Evolutionary conservation across 2,329 filamentous ascomycete genomes (phyloP), one percentile per base, ranked within the genome.

Genomic region (Fusarium virguliforme): DNA sequence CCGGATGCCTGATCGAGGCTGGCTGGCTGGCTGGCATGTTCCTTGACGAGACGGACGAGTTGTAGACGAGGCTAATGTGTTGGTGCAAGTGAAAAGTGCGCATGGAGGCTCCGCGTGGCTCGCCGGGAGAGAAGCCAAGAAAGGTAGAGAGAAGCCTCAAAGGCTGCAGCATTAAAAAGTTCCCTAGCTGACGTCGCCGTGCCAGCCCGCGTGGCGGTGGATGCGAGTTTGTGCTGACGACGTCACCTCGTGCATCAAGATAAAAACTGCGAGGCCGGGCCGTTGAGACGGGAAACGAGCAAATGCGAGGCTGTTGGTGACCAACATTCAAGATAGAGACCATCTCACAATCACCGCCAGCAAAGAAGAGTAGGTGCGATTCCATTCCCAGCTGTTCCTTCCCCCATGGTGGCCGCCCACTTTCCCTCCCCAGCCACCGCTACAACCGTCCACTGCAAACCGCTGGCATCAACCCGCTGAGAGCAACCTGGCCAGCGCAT

Each of bases 101-200:
- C 13, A 60, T 50, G 35, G 26, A 60, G 58, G 46, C 28, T 30
- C 10, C 22, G 30, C 35, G 43, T 50, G 37, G 48, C 15, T 53
- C 63, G 40, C 51, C 51, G 57, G 53, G 48, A 24, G n/a, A 26
- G 13, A 22, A 22, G 68, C 66, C 64, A 75, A 75, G 68, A 65
- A 37, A 67, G 12, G 57, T 67, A 56, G 63, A 74, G 59, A 62
- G 68, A 74, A 75, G 74, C 74, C 74, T 75, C 64, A 61, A 55
- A 75, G 74, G 74, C 74, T 74, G 26, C 74, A 74, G 72, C 50
- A 72, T 75, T 68, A 65, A 53, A 74, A 73, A 63, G 67, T 65
- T 66, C 65, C 59, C 54, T 64, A 64, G 73, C 73, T 75, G 71
- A 74, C 73, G 71, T 75, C 65, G 65, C 65, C 64, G 50, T 48